Evolutionary conservation across 805 yeast species (phyloP), one percentile per base, ranked within the genome.

Genomic region (Groenewaldozyma tartarivorans): DNA sequence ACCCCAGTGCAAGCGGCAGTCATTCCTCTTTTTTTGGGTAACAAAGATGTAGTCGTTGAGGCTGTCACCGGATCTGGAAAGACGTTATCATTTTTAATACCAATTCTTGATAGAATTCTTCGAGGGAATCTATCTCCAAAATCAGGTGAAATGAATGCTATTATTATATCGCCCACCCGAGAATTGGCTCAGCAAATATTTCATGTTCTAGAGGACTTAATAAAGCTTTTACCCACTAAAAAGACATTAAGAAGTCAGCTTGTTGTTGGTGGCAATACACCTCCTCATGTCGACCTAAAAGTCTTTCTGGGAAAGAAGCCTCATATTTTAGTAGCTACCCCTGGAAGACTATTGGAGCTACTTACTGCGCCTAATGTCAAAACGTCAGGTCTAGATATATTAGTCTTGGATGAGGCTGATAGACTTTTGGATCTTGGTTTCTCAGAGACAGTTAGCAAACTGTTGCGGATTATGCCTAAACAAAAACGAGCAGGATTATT

Each of bases 61-160:
- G 95, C 96, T 0, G 95, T 86, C 1, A 92, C 98, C 0, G 98
- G 98, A 0, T 87, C 96, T 0, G 98, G 98, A n/a, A 92, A 92
- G 58, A 92, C 98, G 0, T 60, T 88, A n/a, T 81, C 96, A 2
- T 92, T 83, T 64, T 75, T 79, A 3, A 69, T 92, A 2, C 98
- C 98, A 0, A 71, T 83, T 1, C 53, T 87, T 3, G 90, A 87
- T 51, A 79, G 77, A 49, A 60, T 87, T 21, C 45, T 51, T 30
- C 56, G 51, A 13, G 44, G 69, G 4, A 53, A 56, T 2, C 64
- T 60, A 22, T 42, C 57, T 53, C 40, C 61, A 53, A 46, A 49
- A 51, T 35, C 69, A 46, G 94, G 92, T 7, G 79, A 79, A 46
- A 74, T 85, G 56, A 72, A 77, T 44, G 83, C 83, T 0, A 60